Evolutionary conservation across 2,329 filamentous ascomycete genomes (phyloP), one percentile per base, ranked within the genome.

Genomic region (Apiospora aurea): DNA sequence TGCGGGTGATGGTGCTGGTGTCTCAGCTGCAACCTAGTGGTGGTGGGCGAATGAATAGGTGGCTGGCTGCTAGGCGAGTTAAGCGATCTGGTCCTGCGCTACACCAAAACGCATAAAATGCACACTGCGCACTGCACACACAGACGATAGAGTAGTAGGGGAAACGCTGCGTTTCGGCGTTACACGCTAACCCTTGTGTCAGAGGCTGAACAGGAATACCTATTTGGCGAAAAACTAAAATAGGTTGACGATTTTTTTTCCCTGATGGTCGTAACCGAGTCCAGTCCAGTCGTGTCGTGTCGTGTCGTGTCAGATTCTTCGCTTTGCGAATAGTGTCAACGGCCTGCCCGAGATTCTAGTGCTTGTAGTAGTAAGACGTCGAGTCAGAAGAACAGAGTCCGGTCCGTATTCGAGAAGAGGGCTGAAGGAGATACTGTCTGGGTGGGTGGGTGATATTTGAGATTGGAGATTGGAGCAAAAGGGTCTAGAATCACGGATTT

Each of bases 131-230:
- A 29, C 26, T 29, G 26, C 26, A 3, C 26, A 29, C 26, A 29
- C 26, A 29, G 2, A 29, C 26, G 26, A 29, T n/a, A n/a, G 18
- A 61, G 53, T 4, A 34, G 14, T 38, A n/a, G n/a, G 13, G 24
- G 57, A 64, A 64, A 64, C 57, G 57, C 57, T 64, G 57, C 57
- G 57, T 64, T 64, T 64, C 57, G 57, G 57, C 34, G 57, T 64
- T 64, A 64, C 57, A 41, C 57, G 34, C 57, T 61, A 38, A 16
- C 18, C 29, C 29, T 38, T 41, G 29, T 38, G 57, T 64, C 57
- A 64, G 57, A 64, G 57, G 57, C 57, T 64, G 57, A 64, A 41
- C 57, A 41, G 34, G 34, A 61, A 38, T 38, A 61, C 18, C 26
- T 29, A 29, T 29, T 29, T 61, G 53, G 53, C 53, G 29, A 38